These are phyloP conservation scores for Aureobasidium sp. DNA, from an alignment of 2,329 filamentous ascomycete genomes.

Conservation along the genomic window DNA sequence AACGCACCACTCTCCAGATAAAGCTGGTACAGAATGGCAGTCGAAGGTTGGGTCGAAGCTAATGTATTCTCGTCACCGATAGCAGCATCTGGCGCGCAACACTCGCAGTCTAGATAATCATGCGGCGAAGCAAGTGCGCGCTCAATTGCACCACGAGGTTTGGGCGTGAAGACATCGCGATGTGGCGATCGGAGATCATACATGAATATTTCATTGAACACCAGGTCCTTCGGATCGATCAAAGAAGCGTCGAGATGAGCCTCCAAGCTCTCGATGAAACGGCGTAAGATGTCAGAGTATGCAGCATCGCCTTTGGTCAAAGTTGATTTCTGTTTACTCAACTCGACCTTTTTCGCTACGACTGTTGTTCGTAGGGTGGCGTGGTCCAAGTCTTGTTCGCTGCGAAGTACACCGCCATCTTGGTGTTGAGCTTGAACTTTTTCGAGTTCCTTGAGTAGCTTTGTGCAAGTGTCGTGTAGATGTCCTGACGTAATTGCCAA, in stretches of 20 bases:
- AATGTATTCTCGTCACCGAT: conserved; percentile 40
- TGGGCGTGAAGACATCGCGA: conserved; percentile 67
- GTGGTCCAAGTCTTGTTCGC: conserved; percentile 65
- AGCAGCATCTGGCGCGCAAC: conserved; percentile 44
- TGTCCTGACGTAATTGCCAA: background rate
- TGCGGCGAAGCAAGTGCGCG: conserved; percentile 65
- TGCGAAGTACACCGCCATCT: conserved; percentile 49
- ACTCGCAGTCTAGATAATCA: conserved; percentile 69
- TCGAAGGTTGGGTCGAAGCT: conserved; percentile 58
- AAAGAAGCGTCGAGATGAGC: conserved; percentile 41
- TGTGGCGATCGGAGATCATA: conserved; percentile 66
- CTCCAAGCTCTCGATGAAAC: conserved; percentile 46
- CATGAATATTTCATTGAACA: conserved; percentile 66
- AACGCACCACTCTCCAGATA: conserved; percentile 70
- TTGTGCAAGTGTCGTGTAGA: conserved; percentile 31
- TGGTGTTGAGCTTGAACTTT: conserved; percentile 21
- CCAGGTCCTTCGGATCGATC: conserved; percentile 44
- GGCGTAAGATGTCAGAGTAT: conserved; percentile 60
- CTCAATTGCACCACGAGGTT: conserved; percentile 63
- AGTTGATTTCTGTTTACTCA: conserved; percentile 66
- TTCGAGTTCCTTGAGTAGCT: conserved; percentile 21
- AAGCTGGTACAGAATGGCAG: conserved; percentile 68
- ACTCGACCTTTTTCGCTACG: conserved; percentile 71
- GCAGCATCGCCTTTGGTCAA: conserved; percentile 64
- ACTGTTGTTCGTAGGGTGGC: conserved; percentile 69